phyloP scores from a whole-genome alignment of 2,329 filamentous ascomycete genomes.

The Tympanopsis confertula region DNA sequence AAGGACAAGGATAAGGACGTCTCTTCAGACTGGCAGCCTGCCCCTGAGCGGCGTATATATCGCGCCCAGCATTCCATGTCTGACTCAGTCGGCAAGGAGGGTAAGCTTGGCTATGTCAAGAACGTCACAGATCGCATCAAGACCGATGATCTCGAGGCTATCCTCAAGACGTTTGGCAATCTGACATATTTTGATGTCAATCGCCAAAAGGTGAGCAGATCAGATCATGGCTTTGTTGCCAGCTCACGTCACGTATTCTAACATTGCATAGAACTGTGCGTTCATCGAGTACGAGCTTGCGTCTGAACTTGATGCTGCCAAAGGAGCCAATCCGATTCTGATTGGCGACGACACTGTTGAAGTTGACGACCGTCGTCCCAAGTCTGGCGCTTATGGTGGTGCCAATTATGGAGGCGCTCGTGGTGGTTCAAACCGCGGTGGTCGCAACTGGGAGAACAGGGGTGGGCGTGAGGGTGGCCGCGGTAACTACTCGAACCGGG shows the following conservation, averaged over 20 bases:
- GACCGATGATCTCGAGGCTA: slow-evolving; percentile 57
- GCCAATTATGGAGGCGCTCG: not conserved
- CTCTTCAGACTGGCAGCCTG: slow-evolving; percentile 75
- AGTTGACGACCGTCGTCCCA: slow-evolving; percentile 24
- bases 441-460: not conserved
- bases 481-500: not conserved
- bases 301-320: slow-evolving; percentile 46
- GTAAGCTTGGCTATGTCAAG: slow-evolving; percentile 82
- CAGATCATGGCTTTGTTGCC: slow-evolving; percentile 7
- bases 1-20: slow-evolving; percentile 36
- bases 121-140: slow-evolving; percentile 85
- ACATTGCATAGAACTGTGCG: slow-evolving; percentile 44
- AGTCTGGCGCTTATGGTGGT: not conserved
- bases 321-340: slow-evolving; percentile 49
- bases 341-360: slow-evolving; percentile 45
- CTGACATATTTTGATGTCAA: slow-evolving; percentile 68
- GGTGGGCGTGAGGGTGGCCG: slow-evolving; percentile 36
- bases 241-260: slow-evolving; percentile 5
- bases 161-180: slow-evolving; percentile 62
- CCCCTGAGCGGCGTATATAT: slow-evolving; percentile 71
- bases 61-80: slow-evolving; percentile 56
- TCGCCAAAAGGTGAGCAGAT: slow-evolving; percentile 62
- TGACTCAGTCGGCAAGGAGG: slow-evolving; percentile 56
- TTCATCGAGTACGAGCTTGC: slow-evolving; percentile 56
- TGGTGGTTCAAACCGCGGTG: not conserved